Base-by-base conservation (phyloP, 305 asterid genomes). In the Fraxinus albicans region DNA sequence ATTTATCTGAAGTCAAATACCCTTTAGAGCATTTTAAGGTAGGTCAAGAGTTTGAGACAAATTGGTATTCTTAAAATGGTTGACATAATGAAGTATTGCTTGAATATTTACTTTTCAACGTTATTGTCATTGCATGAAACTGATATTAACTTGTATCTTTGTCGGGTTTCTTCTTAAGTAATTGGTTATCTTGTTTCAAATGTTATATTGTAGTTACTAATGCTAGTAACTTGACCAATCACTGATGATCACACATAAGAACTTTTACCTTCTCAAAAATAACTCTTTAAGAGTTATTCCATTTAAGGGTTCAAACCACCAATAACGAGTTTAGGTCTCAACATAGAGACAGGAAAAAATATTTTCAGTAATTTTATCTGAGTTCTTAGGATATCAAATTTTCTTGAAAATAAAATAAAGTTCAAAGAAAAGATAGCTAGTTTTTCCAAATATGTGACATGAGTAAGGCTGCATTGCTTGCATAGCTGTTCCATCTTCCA, bases 1-100 rank as follows among this genome's bases (percentile, higher is more conserved):
- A 88, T 78, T 53, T 96, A 85, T 92, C 93, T 84, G 99, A 96
- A 83, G 86, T 89, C 90, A 96, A 91, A 86, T 87, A 93, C 88
- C 97, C 99, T 69, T 42, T 96, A 77, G 95, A 92, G 90, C 93
- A 93, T 86, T 96, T 91, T 85, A 96, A 96, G 99, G 99, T 95
- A 86, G 27, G 89, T 60, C 77, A 74, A 47, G 83, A 67, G 34
- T 72, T 80, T 83, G 63, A 83, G 80, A 80, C 36, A 70, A 33
- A 55, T 19, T 79, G 67, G 44, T 58, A 31, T 73, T 33, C 81
- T 55, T 81, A 76, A 47, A 77, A 60, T 74, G 79, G 38, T 27
- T 69, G 67, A 77, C 34, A 3, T 73, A 77, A 72, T 63, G 7
- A 75, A 50, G 53, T 47, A 83, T 63, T 81, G 44, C 73, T 55